Evolutionary conservation across 768 basidiomycete species (phyloP), one percentile per base, ranked within the genome.

Genomic region (Cubamyces sp.): DNA sequence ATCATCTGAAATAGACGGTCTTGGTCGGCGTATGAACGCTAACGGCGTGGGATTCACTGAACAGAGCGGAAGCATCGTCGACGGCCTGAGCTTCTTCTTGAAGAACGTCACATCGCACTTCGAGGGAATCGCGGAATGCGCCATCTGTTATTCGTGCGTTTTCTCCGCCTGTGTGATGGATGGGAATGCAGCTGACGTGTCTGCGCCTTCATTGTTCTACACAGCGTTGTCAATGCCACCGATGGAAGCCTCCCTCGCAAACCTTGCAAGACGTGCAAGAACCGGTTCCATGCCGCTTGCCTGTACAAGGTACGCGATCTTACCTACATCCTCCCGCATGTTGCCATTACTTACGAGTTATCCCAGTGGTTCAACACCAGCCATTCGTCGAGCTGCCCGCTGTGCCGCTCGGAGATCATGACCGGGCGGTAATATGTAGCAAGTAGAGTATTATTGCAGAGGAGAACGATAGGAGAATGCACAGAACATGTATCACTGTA

Each of bases 51-150:
- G 48, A 23, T 28, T 23, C 48, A 5, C 30, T 54, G 26, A 18
- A 28, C 71, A 97, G 95, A 95, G 94, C 68, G 95, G 96, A 6
- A 84, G 88, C 51, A 88, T 99, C 28, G 81, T 92, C 11, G 97
- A 98, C 70, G 95, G 92, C 0, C 74, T 98, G 19, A 82, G 84
- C 5, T 77, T 96, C 61, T 98, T 98, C 83, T 96, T 95, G 76
- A 93, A 91, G 76, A 98, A 98, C 71, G 94, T 96, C 46, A 81
- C 86, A 0, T 81, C 92, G 19, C 94, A 98, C 73, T 99, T 98
- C 70, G 93, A 96, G 65, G 96, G 96, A 6, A 90, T 95, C 72
- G 91, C 92, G 2, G 94, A 96, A 68, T 99, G 97, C 74, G 93
- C 96, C 0, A 98, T 99, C 62, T 96, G 94, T 70, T 96, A 96